Base-by-base conservation (phyloP, 164 flowering plant species). In the Pachysandra terminalis region DNA sequence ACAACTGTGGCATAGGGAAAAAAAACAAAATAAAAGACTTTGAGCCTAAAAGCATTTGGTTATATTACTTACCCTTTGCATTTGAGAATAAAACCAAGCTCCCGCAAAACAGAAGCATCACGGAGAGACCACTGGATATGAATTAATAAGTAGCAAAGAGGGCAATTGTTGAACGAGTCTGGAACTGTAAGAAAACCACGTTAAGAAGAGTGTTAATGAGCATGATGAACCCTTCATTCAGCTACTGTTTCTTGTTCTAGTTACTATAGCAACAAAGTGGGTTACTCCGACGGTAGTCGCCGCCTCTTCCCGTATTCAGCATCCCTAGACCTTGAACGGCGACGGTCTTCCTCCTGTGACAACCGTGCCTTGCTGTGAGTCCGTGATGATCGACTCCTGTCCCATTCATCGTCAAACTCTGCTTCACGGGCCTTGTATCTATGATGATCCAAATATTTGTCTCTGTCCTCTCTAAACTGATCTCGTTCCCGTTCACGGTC, bases 261-360 rank as follows among this genome's bases (percentile, higher is more conserved):
- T 59, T 22, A 59, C n/a, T 8, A 63, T 48, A 53, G 63, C 63
- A 59, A 32, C 55, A 26, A 21, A 66, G 21, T n/a, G 1, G 26
- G 64, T 73, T 77, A 87, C 48, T 88, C 86, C 1, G 86, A 78
- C 17, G 89, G 78, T 64, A 85, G 73, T 60, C 90, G 77, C 5
- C 90, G 78, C 78, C 96, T 83, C 74, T 88, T 91, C 67, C 82
- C 87, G 81, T 85, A 87, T 37, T 90, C 97, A 48, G 84, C 88
- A 81, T 90, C 97, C 74, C 92, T 83, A 22, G 91, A 83, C 71
- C 88, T 83, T 19, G 87, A 82, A 19, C 89, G 88, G 16, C 89
- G 88, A 15, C 78, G 86, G 5, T 84, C 90, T n/a, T 89, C 93
- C 61, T 86, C 97, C 60, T 85, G 87, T 5, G 85, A 69, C 49